Conservation (phyloP, 1,139 yeast genomes). For the Geotrichum restrictum region DNA sequence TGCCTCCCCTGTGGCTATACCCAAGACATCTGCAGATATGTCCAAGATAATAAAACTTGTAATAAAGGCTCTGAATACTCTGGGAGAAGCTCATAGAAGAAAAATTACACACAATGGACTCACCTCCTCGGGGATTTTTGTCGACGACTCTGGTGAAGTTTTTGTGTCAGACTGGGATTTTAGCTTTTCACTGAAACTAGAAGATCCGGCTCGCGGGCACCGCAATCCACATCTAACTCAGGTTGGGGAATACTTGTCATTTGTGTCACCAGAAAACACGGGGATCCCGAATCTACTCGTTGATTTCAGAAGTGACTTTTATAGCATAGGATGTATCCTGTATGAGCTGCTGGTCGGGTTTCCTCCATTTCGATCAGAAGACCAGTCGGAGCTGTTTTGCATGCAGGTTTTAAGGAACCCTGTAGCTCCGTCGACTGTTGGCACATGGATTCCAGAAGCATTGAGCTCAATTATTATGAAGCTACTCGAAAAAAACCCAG, state of each 20-base stretch:
- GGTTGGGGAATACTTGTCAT: slow-evolving; percentile 45
- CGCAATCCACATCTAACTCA: slow-evolving; percentile 32
- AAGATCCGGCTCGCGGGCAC: slow-evolving; percentile 42
- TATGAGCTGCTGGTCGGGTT: slow-evolving; percentile 49
- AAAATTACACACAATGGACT: slow-evolving; percentile 53
- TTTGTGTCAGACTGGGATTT: slow-evolving; percentile 52
- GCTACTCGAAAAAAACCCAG: slow-evolving; percentile 45
- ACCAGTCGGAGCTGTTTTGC: slow-evolving; percentile 43
- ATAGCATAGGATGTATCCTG: slow-evolving; percentile 50
- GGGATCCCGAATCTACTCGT: slow-evolving; percentile 45
- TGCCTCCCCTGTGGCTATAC: slow-evolving; percentile 4
- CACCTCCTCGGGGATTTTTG: slow-evolving; percentile 42
- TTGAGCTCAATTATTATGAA: slow-evolving; percentile 46
- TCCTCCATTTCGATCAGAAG: slow-evolving; percentile 46
- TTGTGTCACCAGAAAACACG: slow-evolving; percentile 52
- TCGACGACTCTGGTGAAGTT: slow-evolving; percentile 38
- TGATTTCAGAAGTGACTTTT: slow-evolving; percentile 51
- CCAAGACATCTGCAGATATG: slow-evolving; percentile 25
- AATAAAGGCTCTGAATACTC: slow-evolving; percentile 39
- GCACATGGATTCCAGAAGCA: slow-evolving; percentile 42
- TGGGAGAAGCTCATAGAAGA: slow-evolving; percentile 43
- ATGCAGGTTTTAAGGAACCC: slow-evolving; percentile 47
- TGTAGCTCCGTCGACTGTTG: slow-evolving; percentile 42
- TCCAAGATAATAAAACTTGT: slow-evolving; percentile 40
- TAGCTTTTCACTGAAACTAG: slow-evolving; percentile 44